Evolutionary conservation across 2,329 filamentous ascomycete species (phyloP).

Genomic region (Colletotrichum graminicola): DNA sequence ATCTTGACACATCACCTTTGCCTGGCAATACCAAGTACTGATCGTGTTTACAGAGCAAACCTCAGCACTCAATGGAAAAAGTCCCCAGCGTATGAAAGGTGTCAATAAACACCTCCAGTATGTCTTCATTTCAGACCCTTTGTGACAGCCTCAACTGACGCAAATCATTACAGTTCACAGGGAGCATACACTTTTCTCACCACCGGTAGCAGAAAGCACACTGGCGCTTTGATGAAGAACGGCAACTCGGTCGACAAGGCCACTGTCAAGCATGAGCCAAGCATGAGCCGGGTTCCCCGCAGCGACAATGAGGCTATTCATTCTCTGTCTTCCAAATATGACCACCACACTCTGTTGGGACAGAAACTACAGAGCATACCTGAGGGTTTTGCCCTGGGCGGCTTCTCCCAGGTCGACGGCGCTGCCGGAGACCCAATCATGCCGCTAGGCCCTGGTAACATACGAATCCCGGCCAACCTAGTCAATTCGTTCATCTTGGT

Average conservation of each 20-base stretch:
- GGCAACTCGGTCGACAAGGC: neutral
- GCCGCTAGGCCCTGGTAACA: neutral
- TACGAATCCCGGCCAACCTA: neutral
- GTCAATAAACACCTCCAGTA: neutral
- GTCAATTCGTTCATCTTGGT: neutral
- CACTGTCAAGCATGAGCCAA: neutral
- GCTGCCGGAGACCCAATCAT: neutral
- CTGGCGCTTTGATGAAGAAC: too few species aligned
- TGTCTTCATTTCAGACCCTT: neutral
- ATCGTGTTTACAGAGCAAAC: neutral
- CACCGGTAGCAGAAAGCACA: neutral
- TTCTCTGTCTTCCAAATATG: too few species aligned
- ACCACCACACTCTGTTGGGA: too few species aligned
- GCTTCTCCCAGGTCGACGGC: too few species aligned
- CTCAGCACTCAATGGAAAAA: too few species aligned
- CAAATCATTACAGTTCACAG: neutral
- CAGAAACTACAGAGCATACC: neutral
- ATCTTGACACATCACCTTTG: accelerated
- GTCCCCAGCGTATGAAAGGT: neutral
- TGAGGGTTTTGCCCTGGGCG: neutral
- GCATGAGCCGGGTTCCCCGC: neutral
- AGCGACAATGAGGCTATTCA: neutral
- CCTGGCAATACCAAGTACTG: neutral
- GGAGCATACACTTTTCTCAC: neutral
- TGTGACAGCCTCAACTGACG: neutral